These are phyloP conservation scores for Yamadazyma membranifaciens DNA, from an alignment of 1,139 yeast species.

Conservation along the genomic window DNA sequence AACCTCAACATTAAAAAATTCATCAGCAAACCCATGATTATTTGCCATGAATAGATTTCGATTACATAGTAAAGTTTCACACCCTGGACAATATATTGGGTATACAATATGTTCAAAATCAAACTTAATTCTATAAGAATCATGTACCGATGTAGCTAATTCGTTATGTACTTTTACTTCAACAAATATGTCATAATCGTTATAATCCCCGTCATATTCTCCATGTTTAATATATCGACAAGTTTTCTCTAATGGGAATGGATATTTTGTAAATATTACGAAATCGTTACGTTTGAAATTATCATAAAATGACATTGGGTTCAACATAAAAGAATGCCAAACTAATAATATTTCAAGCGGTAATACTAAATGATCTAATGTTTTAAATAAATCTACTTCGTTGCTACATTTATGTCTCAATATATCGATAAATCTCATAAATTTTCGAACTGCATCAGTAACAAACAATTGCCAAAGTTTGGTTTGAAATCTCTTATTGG, in stretches of 20 bases:
- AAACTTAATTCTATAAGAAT: conserved; percentile 4
- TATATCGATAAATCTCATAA: conserved; percentile 25
- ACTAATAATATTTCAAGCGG: conserved; percentile 33
- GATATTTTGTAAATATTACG: conserved; percentile 20
- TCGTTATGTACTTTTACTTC: conserved; percentile 5
- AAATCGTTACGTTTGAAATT: conserved; percentile 23
- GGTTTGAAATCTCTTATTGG: conserved; percentile 8
- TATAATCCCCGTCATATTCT: not conserved
- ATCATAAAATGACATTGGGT: conserved; percentile 25
- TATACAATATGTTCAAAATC: conserved; percentile 1
- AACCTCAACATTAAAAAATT: conserved; percentile 1
- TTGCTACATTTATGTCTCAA: not conserved
- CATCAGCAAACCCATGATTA: conserved; percentile 5
- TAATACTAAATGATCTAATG: not conserved
- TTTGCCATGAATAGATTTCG: not conserved
- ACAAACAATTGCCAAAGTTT: conserved; percentile 32
- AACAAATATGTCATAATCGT: not conserved
- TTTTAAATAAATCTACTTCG: not conserved
- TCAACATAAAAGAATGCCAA: conserved; percentile 31
- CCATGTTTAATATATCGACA: conserved; percentile 16
- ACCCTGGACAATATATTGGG: not conserved
- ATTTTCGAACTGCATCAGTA: conserved; percentile 29
- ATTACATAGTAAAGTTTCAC: not conserved
- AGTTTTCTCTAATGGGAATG: conserved; percentile 27
- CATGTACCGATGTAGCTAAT: not conserved